These are phyloP conservation scores for Edaphochlamys debaryana DNA, from an alignment of 139 green algal species.

Conservation along the genomic window DNA sequence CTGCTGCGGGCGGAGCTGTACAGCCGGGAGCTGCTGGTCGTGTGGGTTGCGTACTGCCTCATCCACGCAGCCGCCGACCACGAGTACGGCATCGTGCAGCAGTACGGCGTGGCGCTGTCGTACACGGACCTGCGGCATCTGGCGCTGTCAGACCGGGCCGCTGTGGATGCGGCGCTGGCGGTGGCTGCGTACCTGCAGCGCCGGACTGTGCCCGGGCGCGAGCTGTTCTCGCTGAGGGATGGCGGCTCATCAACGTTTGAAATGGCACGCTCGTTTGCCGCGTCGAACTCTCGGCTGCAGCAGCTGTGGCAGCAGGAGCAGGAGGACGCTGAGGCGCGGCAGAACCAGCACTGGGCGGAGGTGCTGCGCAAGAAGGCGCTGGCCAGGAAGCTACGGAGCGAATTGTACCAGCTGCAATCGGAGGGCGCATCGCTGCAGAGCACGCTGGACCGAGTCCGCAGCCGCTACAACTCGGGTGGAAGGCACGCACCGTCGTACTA, in stretches of 20 bases:
- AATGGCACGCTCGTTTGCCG: conserved; percentile 41
- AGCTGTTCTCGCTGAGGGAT: conserved; percentile 48
- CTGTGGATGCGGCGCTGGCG: conserved; percentile 44
- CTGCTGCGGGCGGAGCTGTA: conserved; percentile 58
- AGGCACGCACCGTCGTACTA: no score
- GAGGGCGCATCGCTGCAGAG: no score
- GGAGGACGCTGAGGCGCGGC: conserved; percentile 24
- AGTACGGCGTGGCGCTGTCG: conserved; percentile 41
- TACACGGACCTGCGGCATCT: conserved; percentile 59
- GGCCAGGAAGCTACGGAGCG: no score
- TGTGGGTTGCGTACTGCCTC: conserved; percentile 61
- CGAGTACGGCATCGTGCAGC: conserved; percentile 19
- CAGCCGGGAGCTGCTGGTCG: conserved; percentile 57
- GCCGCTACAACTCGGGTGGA: no score
- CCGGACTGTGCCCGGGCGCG: background rate
- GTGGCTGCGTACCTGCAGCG: conserved; percentile 55
- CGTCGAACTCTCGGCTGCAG: conserved; percentile 3
- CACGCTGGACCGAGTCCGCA: no score
- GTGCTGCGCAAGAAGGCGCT: conserved; percentile 19
- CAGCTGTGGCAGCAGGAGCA: conserved; percentile 12
- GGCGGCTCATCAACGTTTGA: conserved; percentile 42
- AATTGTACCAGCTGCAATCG: no score
- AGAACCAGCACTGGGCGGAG: conserved; percentile 49
- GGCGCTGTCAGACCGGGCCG: conserved; percentile 49
- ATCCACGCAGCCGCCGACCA: background rate